Evolutionary conservation across 1,284 basidiomycete species (phyloP), one percentile per base, ranked within the genome.

Genomic region (Puccinia horiana): DNA sequence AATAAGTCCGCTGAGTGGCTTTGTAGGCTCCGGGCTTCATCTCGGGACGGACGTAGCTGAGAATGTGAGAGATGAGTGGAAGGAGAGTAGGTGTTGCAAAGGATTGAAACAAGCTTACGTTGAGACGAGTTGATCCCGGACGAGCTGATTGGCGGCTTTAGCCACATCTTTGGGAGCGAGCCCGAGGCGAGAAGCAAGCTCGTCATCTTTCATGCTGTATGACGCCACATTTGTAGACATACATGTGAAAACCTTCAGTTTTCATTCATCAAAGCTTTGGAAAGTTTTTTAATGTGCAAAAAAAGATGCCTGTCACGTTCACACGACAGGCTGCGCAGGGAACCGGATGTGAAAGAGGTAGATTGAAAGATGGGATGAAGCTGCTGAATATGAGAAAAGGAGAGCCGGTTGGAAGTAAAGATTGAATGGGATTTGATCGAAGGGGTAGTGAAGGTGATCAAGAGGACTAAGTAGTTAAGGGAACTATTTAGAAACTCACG

Each of bases 131-230:
- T 92, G 91, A 87, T 98, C 94, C 83, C 92, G 92, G 76, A 93
- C 90, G 82, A 99, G 89, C 76, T 92, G 92, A 16, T 93, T 93
- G 86, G 95, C 93, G 86, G 97, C 90, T 88, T 96, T 96, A 87
- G 94, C 93, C 84, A 98, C 89, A 87, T 99, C 97, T 86, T 96
- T 96, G n/a, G 92, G 90, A 86, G 93, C 92, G 83, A 97, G 89
- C 2, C 94, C 94, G 88, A 96, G 92, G 83, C 93, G 90, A 79
- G 93, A 92, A 14, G 94, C 94, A 85, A 98, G 89, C 84, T 96
- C 93, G 87, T 96, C 95, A 87, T 95, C 94, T 87, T 82, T 82
- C 63, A 82, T 82, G 49, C 81, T 82, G 74, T 76, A 61, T 65
- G 42, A 61, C 26, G 40, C 75, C 54, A 76, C 29, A 40, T 61